Base-by-base conservation (phyloP, 2,329 filamentous ascomycete genomes). In the Talaromyces sp. region DNA sequence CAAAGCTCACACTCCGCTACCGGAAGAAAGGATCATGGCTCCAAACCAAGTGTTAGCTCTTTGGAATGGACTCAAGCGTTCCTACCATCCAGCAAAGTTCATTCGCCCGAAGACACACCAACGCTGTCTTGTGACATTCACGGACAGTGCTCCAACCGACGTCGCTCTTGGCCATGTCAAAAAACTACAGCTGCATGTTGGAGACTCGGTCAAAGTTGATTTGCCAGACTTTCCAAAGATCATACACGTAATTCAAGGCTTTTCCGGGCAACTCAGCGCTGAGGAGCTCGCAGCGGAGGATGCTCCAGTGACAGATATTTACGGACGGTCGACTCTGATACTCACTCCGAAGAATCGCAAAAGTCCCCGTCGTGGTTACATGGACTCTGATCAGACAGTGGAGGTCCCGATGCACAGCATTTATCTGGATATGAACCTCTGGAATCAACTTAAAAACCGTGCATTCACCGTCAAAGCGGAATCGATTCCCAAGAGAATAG, bases 81-180 rank as follows among this genome's bases (percentile, higher is more conserved):
- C 74, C n/a, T 87, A 82, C 67, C 86, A 85, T 67, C 83, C 85
- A 54, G 85, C 82, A 9, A 83, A 79, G n/a, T 87, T 80, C 65
- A 73, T 79, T 21, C 69, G 74, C 51, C 67, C 70, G 2, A 69
- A 73, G 11, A 66, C 71, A 0, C 73, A 78, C 56, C 66, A 66
- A 41, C 78, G 77, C 31, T 80, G 81, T 65, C 69, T 74, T 14
- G 73, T 81, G 26, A 72, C 75, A 54, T 81, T 80, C 62, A 77
- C 78, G 63, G 78, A 79, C 56, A 76, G 74, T 58, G 65, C 64
- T 21, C 72, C 75, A 4, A 69, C 77, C 54, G 76, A 75, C 26
- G 70, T 81, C 3, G 68, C 74, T 41, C 69, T 68, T 41, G 70
- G 73, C 53, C 70, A 70, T 10, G 71, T 81, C 10, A 79, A 79